Evolutionary conservation across 2,329 filamentous ascomycete genomes (phyloP).

Genomic region (Cladosporium sp.): DNA sequence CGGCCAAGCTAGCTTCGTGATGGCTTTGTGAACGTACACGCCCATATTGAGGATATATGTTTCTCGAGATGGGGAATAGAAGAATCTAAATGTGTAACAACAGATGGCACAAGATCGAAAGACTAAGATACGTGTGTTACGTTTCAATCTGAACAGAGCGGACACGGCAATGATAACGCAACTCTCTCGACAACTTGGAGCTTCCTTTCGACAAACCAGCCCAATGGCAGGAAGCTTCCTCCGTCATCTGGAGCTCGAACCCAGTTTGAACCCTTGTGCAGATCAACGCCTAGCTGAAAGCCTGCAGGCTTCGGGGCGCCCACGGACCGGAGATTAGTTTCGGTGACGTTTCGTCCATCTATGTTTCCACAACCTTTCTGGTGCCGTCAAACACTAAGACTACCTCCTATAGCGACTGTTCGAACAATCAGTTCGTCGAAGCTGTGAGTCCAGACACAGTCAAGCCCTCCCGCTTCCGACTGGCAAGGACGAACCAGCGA

Average conservation of each 20-base stretch:
- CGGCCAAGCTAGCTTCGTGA: not conserved
- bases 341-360: not conserved
- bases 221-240: conserved; percentile 6
- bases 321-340: conserved; percentile 3
- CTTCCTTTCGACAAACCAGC: not conserved
- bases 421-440: not conserved
- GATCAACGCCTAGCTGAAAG: conserved; percentile 6
- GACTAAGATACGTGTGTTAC: not conserved
- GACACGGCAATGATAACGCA: not conserved
- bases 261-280: conserved; percentile 1
- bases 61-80: not conserved
- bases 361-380: not conserved
- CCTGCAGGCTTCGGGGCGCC: not conserved
- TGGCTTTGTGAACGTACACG: conserved; percentile 1
- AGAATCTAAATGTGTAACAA: not conserved
- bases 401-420: no score
- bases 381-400: not conserved
- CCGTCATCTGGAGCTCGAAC: conserved; percentile 4
- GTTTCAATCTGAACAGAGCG: not conserved
- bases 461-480: no score
- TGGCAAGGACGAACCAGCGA: not conserved
- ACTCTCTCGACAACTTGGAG: not conserved
- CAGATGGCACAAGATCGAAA: not conserved
- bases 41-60: conserved; percentile 3
- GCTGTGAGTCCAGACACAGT: not conserved